Base-by-base conservation (phyloP, 2,329 filamentous ascomycete genomes). In the Alternaria gaisen region DNA sequence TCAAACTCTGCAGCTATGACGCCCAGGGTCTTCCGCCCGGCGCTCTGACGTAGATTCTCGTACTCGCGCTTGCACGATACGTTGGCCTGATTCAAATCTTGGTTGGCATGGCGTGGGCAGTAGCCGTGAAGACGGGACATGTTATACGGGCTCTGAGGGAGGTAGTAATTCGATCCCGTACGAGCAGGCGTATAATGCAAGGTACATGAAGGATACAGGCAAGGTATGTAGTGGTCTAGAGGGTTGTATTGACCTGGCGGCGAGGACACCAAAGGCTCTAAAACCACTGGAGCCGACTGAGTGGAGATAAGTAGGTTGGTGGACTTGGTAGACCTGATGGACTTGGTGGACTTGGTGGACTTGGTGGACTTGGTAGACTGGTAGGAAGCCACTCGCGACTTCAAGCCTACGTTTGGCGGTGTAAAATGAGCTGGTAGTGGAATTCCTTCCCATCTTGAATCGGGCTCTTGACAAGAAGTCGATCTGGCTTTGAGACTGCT, bases 211-310 rank as follows among this genome's bases (percentile, higher is more conserved):
- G 64, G 58, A 43, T 66, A 57, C 6, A 73, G 46, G 52, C 75
- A 77, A n/a, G 75, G 73, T 53, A 76, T 57, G 46, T 74, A 74
- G 53, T 77, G 66, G 9, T 71, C 58, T 4, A 77, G 67, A 10
- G 70, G 70, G 43, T 76, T 70, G 60, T 77, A 75, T 50, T 72
- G 66, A n/a, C 60, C 60, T 5, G 63, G 58, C 18, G 63, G 61
- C 36, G 40, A 18, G 9, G 32, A 40, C 10, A 57, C 22, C n/a
- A 54, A 44, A 10, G 55, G 56, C 7, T 60, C 46, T 6, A 68
- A 34, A 8, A 54, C 56, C n/a, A 67, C 53, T 28, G 72, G 66
- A 12, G 67, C 56, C 0, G 69, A 69, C 46, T 69, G 66, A 2
- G 62, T 62, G 12, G 70, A 70, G 4, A 65, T 22, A 16, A 54